These are phyloP conservation scores for Chrysanthemum seticuspe DNA, from an alignment of 129 eudicot species.

Conservation along the genomic window DNA sequence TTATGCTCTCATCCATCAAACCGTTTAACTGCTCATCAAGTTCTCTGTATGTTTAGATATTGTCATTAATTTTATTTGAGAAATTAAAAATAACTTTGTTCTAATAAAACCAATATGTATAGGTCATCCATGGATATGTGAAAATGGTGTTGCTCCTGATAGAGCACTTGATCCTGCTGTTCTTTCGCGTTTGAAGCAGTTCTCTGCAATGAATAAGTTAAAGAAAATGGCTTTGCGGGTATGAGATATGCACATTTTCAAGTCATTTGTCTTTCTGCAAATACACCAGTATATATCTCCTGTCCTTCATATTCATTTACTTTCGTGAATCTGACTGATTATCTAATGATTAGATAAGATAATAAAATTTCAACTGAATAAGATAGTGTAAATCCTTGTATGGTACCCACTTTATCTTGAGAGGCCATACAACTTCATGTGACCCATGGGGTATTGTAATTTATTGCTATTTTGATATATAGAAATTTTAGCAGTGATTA, in stretches of 20 bases:
- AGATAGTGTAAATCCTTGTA: neutral
- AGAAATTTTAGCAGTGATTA: neutral
- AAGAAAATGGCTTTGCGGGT: slow-evolving; percentile 99
- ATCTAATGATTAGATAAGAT: too few relatives aligned
- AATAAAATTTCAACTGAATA: too few relatives aligned
- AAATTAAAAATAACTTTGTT: slow-evolving; percentile 10
- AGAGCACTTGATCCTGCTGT: slow-evolving; percentile 93
- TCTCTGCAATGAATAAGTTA: slow-evolving; percentile 95
- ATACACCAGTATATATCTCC: neutral
- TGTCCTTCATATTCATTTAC: neutral
- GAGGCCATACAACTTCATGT: neutral
- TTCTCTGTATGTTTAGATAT: slow-evolving; percentile 55
- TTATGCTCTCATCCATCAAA: slow-evolving; percentile 65
- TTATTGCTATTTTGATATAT: neutral
- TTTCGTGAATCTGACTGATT: neutral
- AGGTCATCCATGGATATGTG: slow-evolving; percentile 68
- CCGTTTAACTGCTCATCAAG: slow-evolving; percentile 93
- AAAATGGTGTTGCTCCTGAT: slow-evolving; percentile 98
- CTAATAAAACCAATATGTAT: neutral
- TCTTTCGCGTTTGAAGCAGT: slow-evolving; percentile 92
- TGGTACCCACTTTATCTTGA: neutral
- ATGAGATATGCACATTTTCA: slow-evolving; percentile 15
- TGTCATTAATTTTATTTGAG: neutral
- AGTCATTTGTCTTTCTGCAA: neutral
- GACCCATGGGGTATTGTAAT: neutral